Percentiles rank a stretch among this genome's conserved stretches.
Conservation (phyloP, 352 stramenopile species). For the Pythium pyrilobum region DNA sequence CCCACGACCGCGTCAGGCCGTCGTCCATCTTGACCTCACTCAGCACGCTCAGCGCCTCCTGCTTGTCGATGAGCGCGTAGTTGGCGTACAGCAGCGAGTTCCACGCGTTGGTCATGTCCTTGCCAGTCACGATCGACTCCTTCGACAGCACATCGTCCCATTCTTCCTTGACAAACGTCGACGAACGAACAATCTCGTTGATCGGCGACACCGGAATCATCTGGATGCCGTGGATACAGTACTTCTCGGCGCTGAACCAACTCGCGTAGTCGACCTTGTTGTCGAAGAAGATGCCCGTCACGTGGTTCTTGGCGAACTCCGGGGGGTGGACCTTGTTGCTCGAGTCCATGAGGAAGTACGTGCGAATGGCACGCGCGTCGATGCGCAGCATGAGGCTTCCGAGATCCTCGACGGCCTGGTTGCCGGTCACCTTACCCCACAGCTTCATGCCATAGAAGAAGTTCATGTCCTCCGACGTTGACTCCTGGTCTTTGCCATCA, state of each 20-base stretch:
- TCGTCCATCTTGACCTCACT: constrained; percentile 56
- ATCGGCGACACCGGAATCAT: constrained; percentile 75
- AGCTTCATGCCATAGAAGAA: constrained; percentile 78
- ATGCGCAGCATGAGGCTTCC: constrained; percentile 73
- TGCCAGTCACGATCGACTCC: constrained; percentile 35
- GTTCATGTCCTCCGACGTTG: constrained; percentile 74
- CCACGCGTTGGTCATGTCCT: constrained; percentile 44
- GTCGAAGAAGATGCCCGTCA: constrained; percentile 79
- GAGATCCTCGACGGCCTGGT: constrained; percentile 55
- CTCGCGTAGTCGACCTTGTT: constrained; percentile 73
- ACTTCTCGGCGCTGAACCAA: constrained; percentile 62
- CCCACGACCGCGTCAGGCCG: constrained; percentile 56
- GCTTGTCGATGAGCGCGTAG: constrained; percentile 49
- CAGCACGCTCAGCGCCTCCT: constrained; percentile 35
- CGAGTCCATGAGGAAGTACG: constrained; percentile 63
- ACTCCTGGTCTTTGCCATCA: constrained; percentile 74
- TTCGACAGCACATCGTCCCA: constrained; percentile 73
- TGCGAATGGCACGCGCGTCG: constrained; percentile 51
- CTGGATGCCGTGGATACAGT: constrained; percentile 76
- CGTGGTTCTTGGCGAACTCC: constrained; percentile 60
- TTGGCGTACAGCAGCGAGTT: constrained; percentile 70
- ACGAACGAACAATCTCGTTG: constrained; percentile 58
- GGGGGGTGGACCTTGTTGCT: constrained; percentile 60
- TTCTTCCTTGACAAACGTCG: constrained; percentile 60
- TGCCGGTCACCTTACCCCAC: constrained; percentile 53